Evolutionary conservation across 495 filamentous ascomycete species (phyloP).

Genomic region (Penicilliopsis zonata): DNA sequence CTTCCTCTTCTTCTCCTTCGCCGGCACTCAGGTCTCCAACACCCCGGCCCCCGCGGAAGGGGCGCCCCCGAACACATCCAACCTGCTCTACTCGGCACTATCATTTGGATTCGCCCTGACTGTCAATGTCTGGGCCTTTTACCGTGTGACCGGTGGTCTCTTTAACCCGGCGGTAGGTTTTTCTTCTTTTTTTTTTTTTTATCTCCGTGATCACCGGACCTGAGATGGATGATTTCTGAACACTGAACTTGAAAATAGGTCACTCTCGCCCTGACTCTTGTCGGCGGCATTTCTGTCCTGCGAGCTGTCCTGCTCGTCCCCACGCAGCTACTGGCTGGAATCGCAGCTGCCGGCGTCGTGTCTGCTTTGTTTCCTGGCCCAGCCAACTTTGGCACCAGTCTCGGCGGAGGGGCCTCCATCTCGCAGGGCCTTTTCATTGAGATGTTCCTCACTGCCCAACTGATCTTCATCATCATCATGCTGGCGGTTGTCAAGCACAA

Average conservation of each 20-base stretch:
- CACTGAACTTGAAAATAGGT: constrained; percentile 22
- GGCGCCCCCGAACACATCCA: constrained; percentile 24
- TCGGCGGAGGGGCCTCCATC: constrained; percentile 43
- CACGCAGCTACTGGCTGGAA: constrained; percentile 46
- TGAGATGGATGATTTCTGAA: background rate
- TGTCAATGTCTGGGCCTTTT: constrained; percentile 82
- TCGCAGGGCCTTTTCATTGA: constrained; percentile 68
- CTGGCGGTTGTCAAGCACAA: constrained; percentile 75
- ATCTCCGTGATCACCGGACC: background rate
- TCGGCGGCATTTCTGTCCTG: constrained; percentile 40
- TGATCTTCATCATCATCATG: constrained; percentile 74
- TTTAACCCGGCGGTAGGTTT: constrained; percentile 65
- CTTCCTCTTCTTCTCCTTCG: constrained; percentile 76
- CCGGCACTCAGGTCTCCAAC: constrained; percentile 64
- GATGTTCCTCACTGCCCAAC: constrained; percentile 64
- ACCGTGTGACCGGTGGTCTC: constrained; percentile 63
- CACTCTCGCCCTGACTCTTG: constrained; percentile 43
- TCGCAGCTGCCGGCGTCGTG: constrained; percentile 50
- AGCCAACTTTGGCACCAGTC: constrained; percentile 46
- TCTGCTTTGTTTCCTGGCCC: constrained; percentile 48
- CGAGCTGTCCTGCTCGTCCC: constrained; percentile 38
- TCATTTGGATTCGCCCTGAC: constrained; percentile 64
- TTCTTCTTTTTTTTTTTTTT: no score
- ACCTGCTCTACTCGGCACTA: constrained; percentile 58
- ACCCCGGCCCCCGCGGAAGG: constrained; percentile 23